Percentiles rank a stretch among this genome's conserved stretches.
Conservation (phyloP, 2,329 filamentous ascomycete genomes). For the Basipetospora sp. region DNA sequence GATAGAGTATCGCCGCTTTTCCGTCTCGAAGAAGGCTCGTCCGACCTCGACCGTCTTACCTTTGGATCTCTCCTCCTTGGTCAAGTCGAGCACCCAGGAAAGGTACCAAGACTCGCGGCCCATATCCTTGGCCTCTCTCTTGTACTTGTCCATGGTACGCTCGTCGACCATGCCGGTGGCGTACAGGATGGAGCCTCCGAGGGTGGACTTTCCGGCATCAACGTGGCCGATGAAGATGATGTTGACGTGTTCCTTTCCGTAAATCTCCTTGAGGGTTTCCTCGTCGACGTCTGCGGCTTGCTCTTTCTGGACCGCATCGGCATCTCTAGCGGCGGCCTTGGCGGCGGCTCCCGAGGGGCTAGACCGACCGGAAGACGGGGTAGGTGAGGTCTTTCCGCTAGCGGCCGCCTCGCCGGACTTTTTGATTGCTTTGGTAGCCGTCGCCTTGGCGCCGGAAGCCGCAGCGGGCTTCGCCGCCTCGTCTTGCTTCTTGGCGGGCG, state of each 20-base stretch:
- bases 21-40: slow-evolving; percentile 88
- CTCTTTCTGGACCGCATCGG: slow-evolving; percentile 72
- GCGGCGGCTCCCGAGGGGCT: slow-evolving; percentile 52
- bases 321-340: slow-evolving; percentile 45
- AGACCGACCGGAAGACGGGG: slow-evolving; percentile 68
- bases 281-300: slow-evolving; percentile 60
- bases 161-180: slow-evolving; percentile 98
- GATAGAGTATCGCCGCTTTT: slow-evolving; percentile 91
- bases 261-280: slow-evolving; percentile 78
- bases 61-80: slow-evolving; percentile 88
- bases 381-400: slow-evolving; percentile 37
- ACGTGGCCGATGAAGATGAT: slow-evolving; percentile 98
- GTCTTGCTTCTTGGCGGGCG: slow-evolving; percentile 26
- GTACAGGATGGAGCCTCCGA: slow-evolving; percentile 86
- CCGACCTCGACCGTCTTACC: slow-evolving; percentile 98
- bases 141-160: slow-evolving; percentile 95
- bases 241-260: slow-evolving; percentile 85
- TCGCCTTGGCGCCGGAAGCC: slow-evolving; percentile 58
- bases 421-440: slow-evolving; percentile 77
- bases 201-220: slow-evolving; percentile 91
- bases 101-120: slow-evolving; percentile 98
- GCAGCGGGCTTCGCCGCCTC: slow-evolving; percentile 13
- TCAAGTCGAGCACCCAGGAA: slow-evolving; percentile 94
- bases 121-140: slow-evolving; percentile 86
- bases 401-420: slow-evolving; percentile 60